Conservation (phyloP, 352 stramenopile genomes). For the Globisporangium abappressorium region DNA sequence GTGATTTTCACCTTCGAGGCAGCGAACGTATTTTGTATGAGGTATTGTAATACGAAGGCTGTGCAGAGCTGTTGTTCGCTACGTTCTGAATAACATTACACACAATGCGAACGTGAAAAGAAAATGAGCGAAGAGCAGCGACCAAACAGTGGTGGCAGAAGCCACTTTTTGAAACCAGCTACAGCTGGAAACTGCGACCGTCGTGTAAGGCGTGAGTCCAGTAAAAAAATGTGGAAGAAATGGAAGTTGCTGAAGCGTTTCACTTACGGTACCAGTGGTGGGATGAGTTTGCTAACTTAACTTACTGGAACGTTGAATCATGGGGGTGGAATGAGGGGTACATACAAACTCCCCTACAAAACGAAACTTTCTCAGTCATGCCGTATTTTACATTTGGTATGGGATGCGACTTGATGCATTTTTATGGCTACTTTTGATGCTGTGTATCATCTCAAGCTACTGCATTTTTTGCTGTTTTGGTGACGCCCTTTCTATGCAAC, state of each 20-base stretch:
- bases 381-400: not conserved
- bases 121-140: too few species aligned
- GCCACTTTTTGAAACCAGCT: not conserved
- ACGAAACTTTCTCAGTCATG: not conserved
- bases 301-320: not conserved
- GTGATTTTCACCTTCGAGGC: too few species aligned
- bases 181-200: not conserved
- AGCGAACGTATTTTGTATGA: too few species aligned
- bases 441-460: not conserved
- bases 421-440: not conserved
- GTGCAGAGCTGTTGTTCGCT: too few species aligned
- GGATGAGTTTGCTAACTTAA: not conserved
- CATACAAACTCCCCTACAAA: not conserved
- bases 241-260: not conserved
- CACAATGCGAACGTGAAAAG: too few species aligned
- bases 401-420: not conserved
- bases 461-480: not conserved
- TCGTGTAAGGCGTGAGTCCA: not conserved
- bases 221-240: not conserved
- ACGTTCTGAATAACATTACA: too few species aligned
- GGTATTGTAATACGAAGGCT: too few species aligned
- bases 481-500: not conserved
- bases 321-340: not conserved
- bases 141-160: not conserved
- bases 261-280: not conserved